Evolutionary conservation across 345 rosid genomes (phyloP).

Genomic region (Toxicodendron radicans): DNA sequence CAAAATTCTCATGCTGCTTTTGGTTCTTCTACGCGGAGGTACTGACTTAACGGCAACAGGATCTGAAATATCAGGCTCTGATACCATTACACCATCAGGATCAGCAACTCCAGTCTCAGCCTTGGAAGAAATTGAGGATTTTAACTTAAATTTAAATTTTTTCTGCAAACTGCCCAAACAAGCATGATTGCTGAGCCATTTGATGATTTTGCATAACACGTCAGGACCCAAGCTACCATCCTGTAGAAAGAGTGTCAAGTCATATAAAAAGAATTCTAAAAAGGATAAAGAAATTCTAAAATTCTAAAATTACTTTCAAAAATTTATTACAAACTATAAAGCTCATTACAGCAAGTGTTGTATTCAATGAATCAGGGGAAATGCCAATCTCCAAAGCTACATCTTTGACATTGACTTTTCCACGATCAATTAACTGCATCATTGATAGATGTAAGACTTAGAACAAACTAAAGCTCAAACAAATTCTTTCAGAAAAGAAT

Average conservation of each 20-base stretch:
- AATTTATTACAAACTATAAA: slow-evolving; percentile 22
- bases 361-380: slow-evolving; percentile 57
- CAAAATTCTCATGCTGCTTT: slow-evolving; percentile 44
- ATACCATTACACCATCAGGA: slow-evolving; percentile 47
- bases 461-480: slow-evolving; percentile 20
- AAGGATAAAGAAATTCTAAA: neutral
- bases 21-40: slow-evolving; percentile 61
- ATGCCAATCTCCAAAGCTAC: slow-evolving; percentile 77
- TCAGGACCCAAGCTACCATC: slow-evolving; percentile 65
- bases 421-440: slow-evolving; percentile 76
- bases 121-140: slow-evolving; percentile 43
- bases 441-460: slow-evolving; percentile 26
- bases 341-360: slow-evolving; percentile 62
- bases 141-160: slow-evolving; percentile 41
- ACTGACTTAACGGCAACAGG: slow-evolving; percentile 69
- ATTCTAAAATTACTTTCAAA: slow-evolving; percentile 1
- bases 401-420: slow-evolving; percentile 76
- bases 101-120: slow-evolving; percentile 38
- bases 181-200: slow-evolving; percentile 81
- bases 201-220: slow-evolving; percentile 55
- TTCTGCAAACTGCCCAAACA: slow-evolving; percentile 48
- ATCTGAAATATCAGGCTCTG: slow-evolving; percentile 50
- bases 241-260: slow-evolving; percentile 39
- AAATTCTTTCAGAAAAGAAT: slow-evolving; percentile 9
- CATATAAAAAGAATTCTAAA: slow-evolving; percentile 21